Percentiles rank a stretch among this genome's conserved stretches.
phyloP scores from a whole-genome alignment of 225 moss, liverwort and hornwort species.

The Pseudoscleropodium purum region DNA sequence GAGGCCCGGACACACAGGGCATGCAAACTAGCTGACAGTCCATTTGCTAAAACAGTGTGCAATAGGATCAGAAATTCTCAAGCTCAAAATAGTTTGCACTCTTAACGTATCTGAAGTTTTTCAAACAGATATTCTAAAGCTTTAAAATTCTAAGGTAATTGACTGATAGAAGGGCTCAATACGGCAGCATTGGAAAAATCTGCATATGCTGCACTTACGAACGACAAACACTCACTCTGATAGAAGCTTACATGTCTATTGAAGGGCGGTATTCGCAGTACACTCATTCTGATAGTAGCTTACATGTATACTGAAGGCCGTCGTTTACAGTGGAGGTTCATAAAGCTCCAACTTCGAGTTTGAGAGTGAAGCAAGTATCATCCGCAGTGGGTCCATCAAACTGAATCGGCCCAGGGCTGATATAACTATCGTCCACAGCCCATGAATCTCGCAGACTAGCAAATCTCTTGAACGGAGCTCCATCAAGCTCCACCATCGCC shows the following conservation, averaged over 20 bases:
- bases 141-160: neutral
- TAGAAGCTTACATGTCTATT: neutral
- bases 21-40: neutral
- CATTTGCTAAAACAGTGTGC: neutral
- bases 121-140: neutral
- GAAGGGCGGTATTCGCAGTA: neutral
- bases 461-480: slow-evolving; percentile 60
- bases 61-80: neutral
- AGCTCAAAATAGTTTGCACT: neutral
- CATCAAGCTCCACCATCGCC: slow-evolving; percentile 91
- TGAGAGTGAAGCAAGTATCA: slow-evolving; percentile 31
- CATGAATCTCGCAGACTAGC: slow-evolving; percentile 50
- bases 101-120: neutral
- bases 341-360: slow-evolving; percentile 22
- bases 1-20: neutral
- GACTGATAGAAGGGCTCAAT: neutral
- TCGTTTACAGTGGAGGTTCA: neutral
- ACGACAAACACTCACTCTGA: neutral
- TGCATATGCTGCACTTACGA: neutral
- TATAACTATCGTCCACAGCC: slow-evolving; percentile 61
- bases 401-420: slow-evolving; percentile 59
- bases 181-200: neutral
- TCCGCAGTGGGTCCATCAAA: slow-evolving; percentile 32
- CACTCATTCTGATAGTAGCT: neutral
- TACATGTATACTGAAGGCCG: neutral